Base-by-base conservation (phyloP, 306 rosid genomes). In the Inga oerstediana region DNA sequence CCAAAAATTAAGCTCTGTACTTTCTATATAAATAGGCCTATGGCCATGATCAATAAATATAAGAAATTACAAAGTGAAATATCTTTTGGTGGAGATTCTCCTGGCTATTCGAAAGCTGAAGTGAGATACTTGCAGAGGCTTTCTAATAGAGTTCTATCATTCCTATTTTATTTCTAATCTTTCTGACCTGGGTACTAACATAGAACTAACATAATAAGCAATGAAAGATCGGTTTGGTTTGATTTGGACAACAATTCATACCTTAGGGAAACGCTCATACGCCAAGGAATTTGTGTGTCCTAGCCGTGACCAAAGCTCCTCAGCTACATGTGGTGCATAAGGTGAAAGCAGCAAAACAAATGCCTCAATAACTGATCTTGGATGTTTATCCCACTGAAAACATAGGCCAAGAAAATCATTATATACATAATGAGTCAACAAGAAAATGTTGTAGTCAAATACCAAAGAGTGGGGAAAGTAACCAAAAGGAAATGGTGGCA, bases 221-320 rank as follows among this genome's bases (percentile, higher is more conserved):
- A 66, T 35, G 51, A 35, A 70, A 80, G 39, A 49, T 44, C 49
- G 59, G 77, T 71, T 59, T 46, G 65, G 77, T 71, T 59, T 72
- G 79, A 67, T 62, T 85, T 45, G 76, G 79, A 77, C 22, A 41
- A 54, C 67, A 73, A 77, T 61, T 48, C 86, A 72, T 80, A 94
- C 99, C 96, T 90, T 81, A 20, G 99, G 99, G 82, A 95, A 96
- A 85, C 92, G 88, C 81, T 91, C 94, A 73, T 88, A 86, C 72
- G 97, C 94, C 76, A 96, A 66, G 10, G 98, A 94, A 78, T 84
- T 83, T 2, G 90, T 76, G 89, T 94, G 94, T 78, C 99, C 99
- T n/a, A 96, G 85, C 78, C 99, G 93, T 80, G 87, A 89, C 98
- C 99, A 94, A 51, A 96, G 91, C 91, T 96, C 99, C 87, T 96